Evolutionary conservation across 352 stramenopile genomes (phyloP), one percentile per base, ranked within the genome.

Genomic region (Phytophthora chlamydospora): DNA sequence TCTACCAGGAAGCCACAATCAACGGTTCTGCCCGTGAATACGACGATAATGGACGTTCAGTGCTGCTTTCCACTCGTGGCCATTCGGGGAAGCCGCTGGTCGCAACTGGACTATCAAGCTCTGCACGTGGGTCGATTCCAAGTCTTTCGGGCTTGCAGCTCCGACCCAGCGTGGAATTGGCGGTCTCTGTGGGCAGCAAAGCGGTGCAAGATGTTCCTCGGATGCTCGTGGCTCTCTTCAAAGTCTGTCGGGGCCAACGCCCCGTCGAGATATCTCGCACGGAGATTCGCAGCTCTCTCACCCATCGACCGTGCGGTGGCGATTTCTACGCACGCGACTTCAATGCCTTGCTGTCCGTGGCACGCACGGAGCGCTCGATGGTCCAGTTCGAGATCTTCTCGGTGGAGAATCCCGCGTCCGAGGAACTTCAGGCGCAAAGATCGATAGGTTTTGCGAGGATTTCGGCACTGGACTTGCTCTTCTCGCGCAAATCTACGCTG

Each of bases 311-410:
- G 0, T 93, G 83, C 44, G 85, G 83, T 27, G 81, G 78, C 0
- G 83, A 93, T 41, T 90, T 88, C 33, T 92, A 80, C 57, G 85
- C 80, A 16, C 75, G 87, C 0, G 87, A 96, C 59, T 96, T 96
- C 38, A 90, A 76, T 54, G 74, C 75, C 4, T 64, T 92, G 49
- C 52, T 96, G 11, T 85, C 80, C 2, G 75, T 96, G 34, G 83
- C 87, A 12, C 68, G 88, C 4, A 75, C 73, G 14, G 69, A 70
- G 17, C 78, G 78, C 41, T 71, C 77, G 6, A 87, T 90, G 67
- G 64, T 96, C 1, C 87, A 94, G 45, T 88, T 96, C 56, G 85
- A 96, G 62, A 75, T 94, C 12, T 93, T 82, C 44, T 73, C 80
- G 13, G 69, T 91, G 33, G 66, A 79, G 31, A 89, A 84, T 16